phyloP scores from a whole-genome alignment of 1,284 basidiomycete genomes.

The Marasmius fiardii region DNA sequence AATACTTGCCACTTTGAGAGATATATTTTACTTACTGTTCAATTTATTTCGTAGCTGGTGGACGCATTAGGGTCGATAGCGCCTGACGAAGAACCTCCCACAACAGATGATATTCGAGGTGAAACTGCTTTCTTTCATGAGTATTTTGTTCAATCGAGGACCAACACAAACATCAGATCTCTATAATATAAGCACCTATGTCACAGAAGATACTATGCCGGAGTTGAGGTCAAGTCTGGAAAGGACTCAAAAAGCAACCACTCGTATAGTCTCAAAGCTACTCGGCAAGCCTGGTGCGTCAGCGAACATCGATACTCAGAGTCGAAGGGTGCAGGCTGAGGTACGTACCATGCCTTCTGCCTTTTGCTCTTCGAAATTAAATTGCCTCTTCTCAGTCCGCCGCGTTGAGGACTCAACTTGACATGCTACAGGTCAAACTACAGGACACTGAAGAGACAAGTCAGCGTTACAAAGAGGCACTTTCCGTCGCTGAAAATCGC shows the following conservation, averaged over 20 bases:
- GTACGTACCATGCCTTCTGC: slow-evolving; percentile 33
- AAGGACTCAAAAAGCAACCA: slow-evolving; percentile 56
- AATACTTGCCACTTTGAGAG: slow-evolving; percentile 2
- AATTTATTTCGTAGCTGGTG: slow-evolving; percentile 62
- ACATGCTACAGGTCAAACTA: slow-evolving; percentile 55
- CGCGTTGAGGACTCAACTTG: slow-evolving; percentile 58
- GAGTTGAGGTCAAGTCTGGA: slow-evolving; percentile 48
- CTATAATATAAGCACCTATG: slow-evolving; percentile 53
- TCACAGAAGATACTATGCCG: slow-evolving; percentile 43
- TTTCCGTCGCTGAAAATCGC: slow-evolving; percentile 66
- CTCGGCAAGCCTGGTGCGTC: slow-evolving; percentile 42
- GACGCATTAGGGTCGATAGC: slow-evolving; percentile 65
- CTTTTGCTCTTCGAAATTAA: slow-evolving; percentile 12
- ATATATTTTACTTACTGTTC: no score
- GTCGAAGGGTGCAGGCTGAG: slow-evolving; percentile 58
- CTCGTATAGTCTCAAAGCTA: slow-evolving; percentile 57
- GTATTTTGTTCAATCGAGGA: slow-evolving; percentile 10
- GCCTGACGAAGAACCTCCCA: slow-evolving; percentile 42
- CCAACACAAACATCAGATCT: slow-evolving; percentile 34
- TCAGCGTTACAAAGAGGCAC: slow-evolving; percentile 52
- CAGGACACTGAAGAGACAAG: slow-evolving; percentile 52
- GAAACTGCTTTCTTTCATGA: background rate
- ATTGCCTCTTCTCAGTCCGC: slow-evolving; percentile 40
- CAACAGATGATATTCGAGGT: slow-evolving; percentile 19
- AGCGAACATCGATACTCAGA: slow-evolving; percentile 24